Percentiles rank a stretch among this genome's conserved stretches.
phyloP scores from a whole-genome alignment of 2,329 filamentous ascomycete species.

The Verruconis gallopava region DNA sequence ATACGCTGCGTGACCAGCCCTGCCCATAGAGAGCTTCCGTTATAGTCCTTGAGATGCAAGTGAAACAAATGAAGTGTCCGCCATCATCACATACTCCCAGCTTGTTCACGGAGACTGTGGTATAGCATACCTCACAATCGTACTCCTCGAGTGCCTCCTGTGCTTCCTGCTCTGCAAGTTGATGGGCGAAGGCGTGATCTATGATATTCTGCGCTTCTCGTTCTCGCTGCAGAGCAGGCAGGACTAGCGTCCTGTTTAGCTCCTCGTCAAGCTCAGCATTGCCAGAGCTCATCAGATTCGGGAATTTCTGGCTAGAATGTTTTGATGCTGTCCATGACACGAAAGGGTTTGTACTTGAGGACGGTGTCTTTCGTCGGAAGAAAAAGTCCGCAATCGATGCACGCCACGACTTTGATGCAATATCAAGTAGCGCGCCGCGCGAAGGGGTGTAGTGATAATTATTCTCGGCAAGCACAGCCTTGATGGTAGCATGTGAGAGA shows the following conservation, averaged over 20 bases:
- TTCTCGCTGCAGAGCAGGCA: slow-evolving; percentile 27
- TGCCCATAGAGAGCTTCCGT: slow-evolving; percentile 88
- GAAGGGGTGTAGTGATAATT: slow-evolving; percentile 69
- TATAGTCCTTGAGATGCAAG: slow-evolving; percentile 68
- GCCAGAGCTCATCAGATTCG: slow-evolving; percentile 52
- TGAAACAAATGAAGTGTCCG: slow-evolving; percentile 65
- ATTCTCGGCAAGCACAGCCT: slow-evolving; percentile 65
- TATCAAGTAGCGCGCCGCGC: slow-evolving; percentile 52
- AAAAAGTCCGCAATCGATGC: slow-evolving; percentile 61
- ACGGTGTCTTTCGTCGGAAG: slow-evolving; percentile 47
- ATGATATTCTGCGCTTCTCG: slow-evolving; percentile 25
- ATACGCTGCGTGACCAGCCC: slow-evolving; percentile 72
- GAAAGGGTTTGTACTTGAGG: slow-evolving; percentile 40
- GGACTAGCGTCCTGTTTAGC: slow-evolving; percentile 31
- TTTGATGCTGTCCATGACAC: slow-evolving; percentile 52
- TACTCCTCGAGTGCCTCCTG: slow-evolving; percentile 34
- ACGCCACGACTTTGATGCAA: slow-evolving; percentile 65
- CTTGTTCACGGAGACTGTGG: slow-evolving; percentile 55
- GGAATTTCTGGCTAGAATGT: slow-evolving; percentile 33
- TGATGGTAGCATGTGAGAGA: slow-evolving; percentile 58
- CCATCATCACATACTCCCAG: slow-evolving; percentile 56
- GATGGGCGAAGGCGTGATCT: slow-evolving; percentile 30
- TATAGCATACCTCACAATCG: slow-evolving; percentile 70
- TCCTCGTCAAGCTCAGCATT: slow-evolving; percentile 42
- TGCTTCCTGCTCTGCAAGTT: slow-evolving; percentile 37